phyloP scores from a whole-genome alignment of 2,329 filamentous ascomycete species.

The Verticillium dahliae region DNA sequence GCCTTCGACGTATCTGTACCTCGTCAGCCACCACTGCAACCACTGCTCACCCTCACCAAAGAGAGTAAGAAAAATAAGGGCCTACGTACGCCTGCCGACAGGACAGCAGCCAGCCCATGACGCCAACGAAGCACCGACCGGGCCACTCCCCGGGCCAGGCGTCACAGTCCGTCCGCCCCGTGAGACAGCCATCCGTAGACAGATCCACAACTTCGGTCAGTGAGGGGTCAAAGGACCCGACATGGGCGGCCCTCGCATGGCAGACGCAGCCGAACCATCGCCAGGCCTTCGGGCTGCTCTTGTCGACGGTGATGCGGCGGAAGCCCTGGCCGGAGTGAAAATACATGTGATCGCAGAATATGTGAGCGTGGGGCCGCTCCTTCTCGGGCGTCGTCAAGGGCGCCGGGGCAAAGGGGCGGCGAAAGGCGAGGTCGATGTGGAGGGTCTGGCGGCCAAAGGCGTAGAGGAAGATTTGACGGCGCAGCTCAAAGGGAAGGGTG shows the following conservation, averaged over 20 bases:
- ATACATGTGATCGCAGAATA: neutral
- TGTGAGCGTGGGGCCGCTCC: neutral
- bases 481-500: conserved; percentile 17
- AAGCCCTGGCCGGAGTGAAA: neutral
- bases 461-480: conserved; percentile 14
- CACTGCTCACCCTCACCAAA: too few species aligned
- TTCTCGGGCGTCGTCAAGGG: neutral
- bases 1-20: conserved; percentile 18
- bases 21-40: neutral
- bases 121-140: conserved; percentile 16
- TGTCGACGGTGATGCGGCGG: neutral
- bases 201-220: neutral
- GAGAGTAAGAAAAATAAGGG: neutral
- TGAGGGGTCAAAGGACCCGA: neutral
- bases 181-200: neutral
- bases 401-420: conserved; percentile 7
- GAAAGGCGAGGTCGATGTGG: conserved; percentile 17
- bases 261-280: conserved; percentile 20
- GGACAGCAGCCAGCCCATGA: conserved; percentile 21
- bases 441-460: conserved; percentile 15
- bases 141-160: conserved; percentile 13
- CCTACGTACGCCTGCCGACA: conserved; percentile 18
- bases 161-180: neutral
- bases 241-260: conserved; percentile 6
- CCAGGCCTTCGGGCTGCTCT: conserved; percentile 10